phyloP scores from a whole-genome alignment of 2,329 filamentous ascomycete genomes.

The Exophiala spinifera region DNA sequence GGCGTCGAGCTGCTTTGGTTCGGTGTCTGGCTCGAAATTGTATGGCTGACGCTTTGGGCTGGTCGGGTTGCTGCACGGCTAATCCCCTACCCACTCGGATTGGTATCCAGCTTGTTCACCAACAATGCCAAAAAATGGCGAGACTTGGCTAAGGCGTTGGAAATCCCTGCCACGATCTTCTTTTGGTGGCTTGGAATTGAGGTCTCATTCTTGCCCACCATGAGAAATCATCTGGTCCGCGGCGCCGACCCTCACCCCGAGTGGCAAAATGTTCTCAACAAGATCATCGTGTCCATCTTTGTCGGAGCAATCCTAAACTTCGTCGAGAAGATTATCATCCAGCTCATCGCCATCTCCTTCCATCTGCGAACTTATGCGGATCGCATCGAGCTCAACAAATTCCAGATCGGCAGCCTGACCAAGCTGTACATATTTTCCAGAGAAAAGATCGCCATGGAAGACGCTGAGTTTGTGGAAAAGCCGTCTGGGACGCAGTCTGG shows the following conservation, averaged over 20 bases:
- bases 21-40: slow-evolving; percentile 87
- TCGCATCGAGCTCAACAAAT: slow-evolving; percentile 88
- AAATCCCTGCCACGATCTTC: slow-evolving; percentile 81
- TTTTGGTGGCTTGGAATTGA: slow-evolving; percentile 89
- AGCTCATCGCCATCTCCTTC: slow-evolving; percentile 91
- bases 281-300: slow-evolving; percentile 81
- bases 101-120: slow-evolving; percentile 71
- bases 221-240: slow-evolving; percentile 62
- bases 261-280: slow-evolving; percentile 80
- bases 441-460: slow-evolving; percentile 63
- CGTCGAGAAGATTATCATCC: slow-evolving; percentile 87
- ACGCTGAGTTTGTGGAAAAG: slow-evolving; percentile 72
- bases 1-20: slow-evolving; percentile 85
- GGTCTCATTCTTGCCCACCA: slow-evolving; percentile 79
- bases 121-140: slow-evolving; percentile 92
- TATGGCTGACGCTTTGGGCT: slow-evolving; percentile 89
- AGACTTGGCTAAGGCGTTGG: slow-evolving; percentile 79
- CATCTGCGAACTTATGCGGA: slow-evolving; percentile 87
- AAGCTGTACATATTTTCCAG: slow-evolving; percentile 66
- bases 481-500: slow-evolving; percentile 53
- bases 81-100: slow-evolving; percentile 59
- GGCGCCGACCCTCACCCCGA: slow-evolving; percentile 51
- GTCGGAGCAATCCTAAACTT: slow-evolving; percentile 77
- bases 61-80: slow-evolving; percentile 64
- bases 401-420: slow-evolving; percentile 68